These are phyloP conservation scores for Escallonia rubra DNA, from an alignment of 129 eudicot species.

Conservation along the genomic window DNA sequence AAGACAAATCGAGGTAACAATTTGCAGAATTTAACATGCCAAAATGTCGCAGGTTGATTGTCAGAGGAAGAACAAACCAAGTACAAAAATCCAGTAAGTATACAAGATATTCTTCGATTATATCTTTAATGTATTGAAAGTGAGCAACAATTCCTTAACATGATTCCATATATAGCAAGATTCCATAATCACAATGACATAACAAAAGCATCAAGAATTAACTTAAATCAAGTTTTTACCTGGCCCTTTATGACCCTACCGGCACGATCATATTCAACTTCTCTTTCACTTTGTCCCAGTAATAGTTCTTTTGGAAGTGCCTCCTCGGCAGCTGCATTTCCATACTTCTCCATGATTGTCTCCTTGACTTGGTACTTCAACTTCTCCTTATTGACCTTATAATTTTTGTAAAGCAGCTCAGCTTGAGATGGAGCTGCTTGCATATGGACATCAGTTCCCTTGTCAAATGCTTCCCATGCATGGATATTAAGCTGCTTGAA, in stretches of 20 bases:
- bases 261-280: constrained; percentile 90
- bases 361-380: constrained; percentile 62
- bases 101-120: too few species aligned
- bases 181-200: too few species aligned
- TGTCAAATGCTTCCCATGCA: constrained; percentile 56
- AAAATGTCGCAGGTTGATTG: too few species aligned
- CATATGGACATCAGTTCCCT: constrained; percentile 83
- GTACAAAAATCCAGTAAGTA: too few species aligned
- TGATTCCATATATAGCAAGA: too few species aligned
- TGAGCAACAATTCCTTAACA: too few species aligned
- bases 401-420: constrained; percentile 61
- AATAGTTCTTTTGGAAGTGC: constrained; percentile 67
- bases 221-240: constrained; percentile 27
- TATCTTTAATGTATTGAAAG: too few species aligned
- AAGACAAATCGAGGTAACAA: too few species aligned
- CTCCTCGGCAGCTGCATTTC: constrained; percentile 76
- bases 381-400: constrained; percentile 61
- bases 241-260: constrained; percentile 82
- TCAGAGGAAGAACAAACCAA: too few species aligned
- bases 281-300: constrained; percentile 72
- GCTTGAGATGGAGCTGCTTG: constrained; percentile 98
- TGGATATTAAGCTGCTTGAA: constrained; percentile 42
- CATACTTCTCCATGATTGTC: constrained; percentile 63
- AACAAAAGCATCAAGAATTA: background rate
- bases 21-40: too few species aligned